phyloP scores from a whole-genome alignment of 2,329 filamentous ascomycete genomes.

The Pseudogymnoascus verrucosus region DNA sequence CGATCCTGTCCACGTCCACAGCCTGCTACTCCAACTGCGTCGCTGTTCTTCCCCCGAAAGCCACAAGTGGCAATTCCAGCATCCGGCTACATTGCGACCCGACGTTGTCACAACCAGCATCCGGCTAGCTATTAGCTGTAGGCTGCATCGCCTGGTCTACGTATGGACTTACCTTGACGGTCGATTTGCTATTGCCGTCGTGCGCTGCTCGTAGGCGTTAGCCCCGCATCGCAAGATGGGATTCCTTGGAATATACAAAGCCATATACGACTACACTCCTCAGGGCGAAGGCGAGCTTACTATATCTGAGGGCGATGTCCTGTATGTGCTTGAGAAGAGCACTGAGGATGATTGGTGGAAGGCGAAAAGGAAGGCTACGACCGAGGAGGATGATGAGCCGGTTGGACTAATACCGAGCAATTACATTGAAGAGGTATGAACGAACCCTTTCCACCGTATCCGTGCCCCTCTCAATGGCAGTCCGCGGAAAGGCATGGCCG shows the following conservation, averaged over 20 bases:
- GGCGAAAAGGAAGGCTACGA: conserved; percentile 33
- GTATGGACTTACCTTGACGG: neutral
- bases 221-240: conserved; percentile 51
- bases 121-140: neutral
- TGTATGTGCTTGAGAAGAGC: conserved; percentile 72
- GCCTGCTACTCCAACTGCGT: neutral
- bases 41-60: neutral
- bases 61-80: conserved; percentile 2
- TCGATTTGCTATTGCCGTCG: conserved; percentile 7
- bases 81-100: neutral
- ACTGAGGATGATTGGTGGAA: conserved; percentile 77
- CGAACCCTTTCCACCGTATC: conserved; percentile 25
- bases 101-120: neutral
- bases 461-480: neutral
- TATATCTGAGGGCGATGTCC: conserved; percentile 76
- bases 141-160: conserved; percentile 1
- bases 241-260: conserved; percentile 84
- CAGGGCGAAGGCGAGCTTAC: conserved; percentile 79
- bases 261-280: conserved; percentile 86
- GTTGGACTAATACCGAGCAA: conserved; percentile 68
- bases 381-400: conserved; percentile 30
- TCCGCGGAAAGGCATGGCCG: neutral
- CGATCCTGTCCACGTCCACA: neutral
- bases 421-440: conserved; percentile 78
- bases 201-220: conserved; percentile 7